Conservation (phyloP, 768 basidiomycete genomes). For the Rhizopogon vulgaris region DNA sequence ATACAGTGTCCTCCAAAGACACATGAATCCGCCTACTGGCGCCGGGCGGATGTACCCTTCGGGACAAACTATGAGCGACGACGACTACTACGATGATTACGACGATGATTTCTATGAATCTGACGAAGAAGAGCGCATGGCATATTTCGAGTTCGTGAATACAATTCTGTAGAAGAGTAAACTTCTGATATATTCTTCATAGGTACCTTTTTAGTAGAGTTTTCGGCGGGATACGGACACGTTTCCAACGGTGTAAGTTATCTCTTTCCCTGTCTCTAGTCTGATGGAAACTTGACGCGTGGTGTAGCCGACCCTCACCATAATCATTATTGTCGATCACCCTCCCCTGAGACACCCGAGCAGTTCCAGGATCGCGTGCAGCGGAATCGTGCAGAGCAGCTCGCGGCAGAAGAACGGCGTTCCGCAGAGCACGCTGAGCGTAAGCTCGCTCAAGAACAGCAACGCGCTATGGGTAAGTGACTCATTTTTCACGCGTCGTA, state of each 20-base stretch:
- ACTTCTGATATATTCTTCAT: slow-evolving; percentile 5
- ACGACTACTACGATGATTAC: slow-evolving; percentile 32
- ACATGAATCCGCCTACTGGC: slow-evolving; percentile 37
- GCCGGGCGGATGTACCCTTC: slow-evolving; percentile 11
- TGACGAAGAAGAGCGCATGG: slow-evolving; percentile 28
- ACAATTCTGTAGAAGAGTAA: neutral
- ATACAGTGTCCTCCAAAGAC: slow-evolving; percentile 53
- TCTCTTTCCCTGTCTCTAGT: neutral
- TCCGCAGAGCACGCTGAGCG: slow-evolving; percentile 42
- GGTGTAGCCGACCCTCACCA: slow-evolving; percentile 17
- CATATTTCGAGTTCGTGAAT: slow-evolving; percentile 41
- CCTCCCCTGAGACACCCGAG: slow-evolving; percentile 40
- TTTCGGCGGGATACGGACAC: slow-evolving; percentile 28
- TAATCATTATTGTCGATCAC: slow-evolving; percentile 8
- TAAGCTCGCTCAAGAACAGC: slow-evolving; percentile 37
- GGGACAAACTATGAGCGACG: slow-evolving; percentile 26
- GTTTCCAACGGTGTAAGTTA: slow-evolving; percentile 24
- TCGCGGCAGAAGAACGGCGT: slow-evolving; percentile 48
- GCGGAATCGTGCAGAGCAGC: slow-evolving; percentile 45
- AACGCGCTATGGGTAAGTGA: slow-evolving; percentile 45
- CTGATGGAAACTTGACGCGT: slow-evolving; percentile 5
- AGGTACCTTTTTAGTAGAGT: slow-evolving; percentile 48
- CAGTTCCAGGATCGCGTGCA: slow-evolving; percentile 48
- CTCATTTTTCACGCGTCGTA: slow-evolving; percentile 8
- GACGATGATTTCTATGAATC: slow-evolving; percentile 23